Conservation (phyloP, 306 rosid genomes). For the Malus sieversii region DNA sequence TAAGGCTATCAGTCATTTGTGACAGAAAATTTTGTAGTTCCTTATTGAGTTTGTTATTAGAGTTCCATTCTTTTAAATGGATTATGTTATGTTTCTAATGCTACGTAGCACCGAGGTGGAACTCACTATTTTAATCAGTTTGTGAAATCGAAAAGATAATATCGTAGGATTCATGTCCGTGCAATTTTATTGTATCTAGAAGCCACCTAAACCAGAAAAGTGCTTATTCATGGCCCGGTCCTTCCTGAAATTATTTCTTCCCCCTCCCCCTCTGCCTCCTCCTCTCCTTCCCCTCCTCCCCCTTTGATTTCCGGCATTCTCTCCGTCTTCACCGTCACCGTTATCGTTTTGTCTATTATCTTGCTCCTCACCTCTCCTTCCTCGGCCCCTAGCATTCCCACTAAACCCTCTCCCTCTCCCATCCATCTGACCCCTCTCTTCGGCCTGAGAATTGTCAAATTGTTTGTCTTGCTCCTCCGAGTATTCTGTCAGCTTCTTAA, state of each 20-base stretch:
- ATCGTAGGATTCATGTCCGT: too few species aligned
- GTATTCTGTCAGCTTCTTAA: conserved; percentile 55
- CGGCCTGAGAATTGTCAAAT: conserved; percentile 30
- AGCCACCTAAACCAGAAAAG: conserved; percentile 76
- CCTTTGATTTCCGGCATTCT: conserved; percentile 13
- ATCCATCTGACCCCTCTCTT: conserved; percentile 30
- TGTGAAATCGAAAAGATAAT: too few species aligned
- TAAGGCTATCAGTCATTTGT: background rate
- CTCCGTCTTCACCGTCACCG: conserved; percentile 15
- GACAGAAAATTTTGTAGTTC: background rate
- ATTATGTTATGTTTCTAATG: too few species aligned
- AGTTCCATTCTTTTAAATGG: too few species aligned
- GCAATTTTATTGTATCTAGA: too few species aligned
- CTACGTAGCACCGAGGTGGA: too few species aligned
- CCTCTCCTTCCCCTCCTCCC: conserved; percentile 40
- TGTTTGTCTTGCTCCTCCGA: conserved; percentile 38
- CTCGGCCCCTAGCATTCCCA: conserved; percentile 25
- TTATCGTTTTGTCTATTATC: conserved; percentile 7
- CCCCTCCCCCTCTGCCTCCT: conserved; percentile 38
- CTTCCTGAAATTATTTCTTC: conserved; percentile 62
- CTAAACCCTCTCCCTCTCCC: conserved; percentile 12
- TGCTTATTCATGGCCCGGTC: conserved; percentile 84
- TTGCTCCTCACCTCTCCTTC: conserved; percentile 24
- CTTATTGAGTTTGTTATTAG: background rate
- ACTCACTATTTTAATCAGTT: too few species aligned